Percentiles rank a stretch among this genome's conserved stretches.
Evolutionary conservation across 2,329 filamentous ascomycete species (phyloP).

Genomic region (Lithohypha guttulata): DNA sequence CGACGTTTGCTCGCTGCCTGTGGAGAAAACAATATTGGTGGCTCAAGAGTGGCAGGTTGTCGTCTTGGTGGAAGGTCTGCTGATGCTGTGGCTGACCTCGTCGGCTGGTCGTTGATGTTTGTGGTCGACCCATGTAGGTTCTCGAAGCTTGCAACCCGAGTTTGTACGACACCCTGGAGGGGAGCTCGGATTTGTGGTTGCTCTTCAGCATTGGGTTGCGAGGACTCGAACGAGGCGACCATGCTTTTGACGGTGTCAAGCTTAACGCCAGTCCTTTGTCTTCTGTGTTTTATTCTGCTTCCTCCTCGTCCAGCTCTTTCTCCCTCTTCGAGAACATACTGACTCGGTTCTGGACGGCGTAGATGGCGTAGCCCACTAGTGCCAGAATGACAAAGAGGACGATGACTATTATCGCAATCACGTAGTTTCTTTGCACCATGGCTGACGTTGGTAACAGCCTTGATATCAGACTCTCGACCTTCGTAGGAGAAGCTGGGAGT

Average conservation of each 20-base stretch:
- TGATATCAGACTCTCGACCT: constrained; percentile 3
- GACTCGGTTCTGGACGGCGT: constrained; percentile 27
- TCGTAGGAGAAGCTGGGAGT: constrained; percentile 1
- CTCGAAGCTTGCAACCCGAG: constrained; percentile 1
- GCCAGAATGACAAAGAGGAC: constrained; percentile 38
- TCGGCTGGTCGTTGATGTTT: neutral
- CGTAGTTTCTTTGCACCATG: constrained; percentile 37
- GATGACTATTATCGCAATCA: constrained; percentile 41
- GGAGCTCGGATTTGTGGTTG: neutral
- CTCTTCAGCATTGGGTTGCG: neutral
- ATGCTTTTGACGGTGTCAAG: neutral
- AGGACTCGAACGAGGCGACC: neutral
- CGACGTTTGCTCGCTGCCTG: neutral
- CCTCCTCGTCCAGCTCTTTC: constrained; percentile 24
- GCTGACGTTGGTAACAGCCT: neutral
- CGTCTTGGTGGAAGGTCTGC: neutral
- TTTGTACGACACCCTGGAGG: neutral
- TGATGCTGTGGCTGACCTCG: neutral
- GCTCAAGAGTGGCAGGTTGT: neutral
- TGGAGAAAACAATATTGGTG: neutral
- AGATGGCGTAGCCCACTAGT: constrained; percentile 30
- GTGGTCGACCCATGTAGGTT: neutral
- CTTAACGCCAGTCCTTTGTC: neutral
- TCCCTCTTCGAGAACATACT: constrained; percentile 22
- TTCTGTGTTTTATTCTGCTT: constrained; percentile 13